phyloP scores from a whole-genome alignment of 2,329 filamentous ascomycete genomes.

The Botrytis tulipae region DNA sequence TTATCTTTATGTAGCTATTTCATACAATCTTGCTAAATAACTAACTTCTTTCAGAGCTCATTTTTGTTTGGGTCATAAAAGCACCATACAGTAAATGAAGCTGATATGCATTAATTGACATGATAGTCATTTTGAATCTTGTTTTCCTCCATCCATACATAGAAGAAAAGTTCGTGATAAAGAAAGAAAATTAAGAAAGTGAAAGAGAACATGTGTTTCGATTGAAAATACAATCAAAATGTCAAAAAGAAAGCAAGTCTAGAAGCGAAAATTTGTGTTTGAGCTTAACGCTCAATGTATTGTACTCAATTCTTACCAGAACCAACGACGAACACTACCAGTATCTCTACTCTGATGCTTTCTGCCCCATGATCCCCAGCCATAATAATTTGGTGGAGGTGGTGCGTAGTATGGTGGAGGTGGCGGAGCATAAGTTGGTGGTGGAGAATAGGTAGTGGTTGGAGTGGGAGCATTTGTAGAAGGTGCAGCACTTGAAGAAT shows the following conservation, averaged over 20 bases:
- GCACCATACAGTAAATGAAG: constrained; percentile 1
- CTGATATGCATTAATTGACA: constrained; percentile 12
- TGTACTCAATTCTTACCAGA: constrained; percentile 19
- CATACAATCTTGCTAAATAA: constrained; percentile 4
- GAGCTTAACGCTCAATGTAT: constrained; percentile 15
- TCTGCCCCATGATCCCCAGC: constrained; percentile 5
- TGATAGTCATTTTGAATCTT: constrained; percentile 10
- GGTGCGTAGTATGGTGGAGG: constrained; percentile 21
- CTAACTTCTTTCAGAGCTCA: not conserved
- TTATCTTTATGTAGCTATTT: constrained; percentile 9
- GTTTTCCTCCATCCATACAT: constrained; percentile 11
- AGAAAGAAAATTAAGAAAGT: constrained; percentile 6
- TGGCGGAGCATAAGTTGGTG: constrained; percentile 19
- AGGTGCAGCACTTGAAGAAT: constrained; percentile 1
- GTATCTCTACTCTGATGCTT: constrained; percentile 8
- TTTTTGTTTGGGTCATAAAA: not conserved
- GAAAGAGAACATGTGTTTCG: constrained; percentile 14
- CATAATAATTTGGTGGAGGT: constrained; percentile 16
- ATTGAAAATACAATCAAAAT: constrained; percentile 22
- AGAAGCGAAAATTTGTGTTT: constrained; percentile 27
- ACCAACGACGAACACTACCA: constrained; percentile 15
- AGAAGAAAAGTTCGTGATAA: not conserved
- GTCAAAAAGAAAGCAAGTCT: constrained; percentile 27
- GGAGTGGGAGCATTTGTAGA: constrained; percentile 7
- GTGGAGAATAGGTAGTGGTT: not conserved